Conservation (phyloP, 371 early-diverging fungal species). For the Dipsacomyces acuminosporus region DNA sequence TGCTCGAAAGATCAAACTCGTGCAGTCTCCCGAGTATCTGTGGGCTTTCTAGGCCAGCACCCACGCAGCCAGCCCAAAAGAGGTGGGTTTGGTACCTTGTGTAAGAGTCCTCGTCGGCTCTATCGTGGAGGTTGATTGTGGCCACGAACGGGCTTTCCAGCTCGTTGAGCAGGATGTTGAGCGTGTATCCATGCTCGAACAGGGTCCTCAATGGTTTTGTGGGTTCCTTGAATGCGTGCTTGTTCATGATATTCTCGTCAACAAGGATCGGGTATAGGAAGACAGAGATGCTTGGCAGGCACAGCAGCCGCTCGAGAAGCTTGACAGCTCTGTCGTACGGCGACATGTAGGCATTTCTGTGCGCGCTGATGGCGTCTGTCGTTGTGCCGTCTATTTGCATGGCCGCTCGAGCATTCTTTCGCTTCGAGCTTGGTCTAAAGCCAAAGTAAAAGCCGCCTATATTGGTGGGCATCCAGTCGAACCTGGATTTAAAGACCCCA, state of each 20-base stretch:
- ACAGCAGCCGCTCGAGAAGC: constrained; percentile 33
- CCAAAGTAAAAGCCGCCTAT: too few relatives aligned
- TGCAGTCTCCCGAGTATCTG: background rate
- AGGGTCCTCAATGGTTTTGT: constrained; percentile 23
- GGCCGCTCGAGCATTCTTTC: too few relatives aligned
- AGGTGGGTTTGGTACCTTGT: constrained; percentile 21
- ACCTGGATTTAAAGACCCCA: too few relatives aligned
- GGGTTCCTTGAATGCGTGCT: constrained; percentile 18
- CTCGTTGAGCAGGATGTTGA: constrained; percentile 42
- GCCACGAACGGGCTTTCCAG: constrained; percentile 43
- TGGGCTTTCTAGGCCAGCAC: constrained; percentile 21
- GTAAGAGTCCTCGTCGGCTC: constrained; percentile 6
- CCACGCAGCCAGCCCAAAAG: constrained; percentile 40
- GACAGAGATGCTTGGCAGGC: constrained; percentile 28
- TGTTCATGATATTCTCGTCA: constrained; percentile 18
- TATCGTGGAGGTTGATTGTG: constrained; percentile 35
- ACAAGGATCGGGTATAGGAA: constrained; percentile 35
- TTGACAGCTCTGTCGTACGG: constrained; percentile 32
- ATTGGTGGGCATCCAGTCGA: too few relatives aligned
- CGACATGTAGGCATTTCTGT: constrained; percentile 22
- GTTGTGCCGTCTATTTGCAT: too few relatives aligned
- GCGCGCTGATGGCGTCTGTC: too few relatives aligned
- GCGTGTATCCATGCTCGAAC: constrained; percentile 38
- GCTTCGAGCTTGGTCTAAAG: too few relatives aligned
- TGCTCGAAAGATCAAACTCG: background rate